Percentiles rank a stretch among this genome's conserved stretches.
Evolutionary conservation across 306 rosid genomes (phyloP).

Genomic region (Fragaria ananassa): DNA sequence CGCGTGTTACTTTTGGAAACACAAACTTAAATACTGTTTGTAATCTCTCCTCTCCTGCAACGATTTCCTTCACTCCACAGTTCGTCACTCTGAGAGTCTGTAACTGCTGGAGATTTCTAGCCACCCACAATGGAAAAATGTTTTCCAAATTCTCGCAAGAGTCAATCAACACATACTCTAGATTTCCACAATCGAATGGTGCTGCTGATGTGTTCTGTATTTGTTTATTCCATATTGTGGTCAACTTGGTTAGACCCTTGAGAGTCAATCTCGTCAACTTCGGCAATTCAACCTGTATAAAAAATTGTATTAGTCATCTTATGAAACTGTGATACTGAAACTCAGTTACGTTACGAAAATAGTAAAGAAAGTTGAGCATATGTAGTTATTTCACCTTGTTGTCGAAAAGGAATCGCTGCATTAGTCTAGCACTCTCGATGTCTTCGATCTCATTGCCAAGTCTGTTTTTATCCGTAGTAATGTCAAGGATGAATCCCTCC

Average conservation of each 20-base stretch:
- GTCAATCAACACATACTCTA: slow-evolving; percentile 1
- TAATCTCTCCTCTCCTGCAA: slow-evolving; percentile 10
- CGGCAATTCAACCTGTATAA: neutral
- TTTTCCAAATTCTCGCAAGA: slow-evolving; percentile 19
- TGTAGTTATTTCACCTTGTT: neutral
- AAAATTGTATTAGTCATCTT: too few species aligned
- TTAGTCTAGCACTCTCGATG: neutral
- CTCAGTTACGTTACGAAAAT: too few species aligned
- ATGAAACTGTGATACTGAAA: too few species aligned
- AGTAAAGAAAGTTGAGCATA: too few species aligned
- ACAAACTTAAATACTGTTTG: slow-evolving; percentile 1
- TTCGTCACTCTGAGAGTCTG: slow-evolving; percentile 17
- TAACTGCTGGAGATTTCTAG: slow-evolving; percentile 18
- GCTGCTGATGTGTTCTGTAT: too few species aligned
- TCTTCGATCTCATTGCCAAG: neutral
- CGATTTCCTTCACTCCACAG: slow-evolving; percentile 26
- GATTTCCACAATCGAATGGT: neutral
- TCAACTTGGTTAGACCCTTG: too few species aligned
- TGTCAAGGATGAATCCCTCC: neutral
- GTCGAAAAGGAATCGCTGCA: neutral
- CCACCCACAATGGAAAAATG: slow-evolving; percentile 23
- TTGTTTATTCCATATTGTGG: too few species aligned
- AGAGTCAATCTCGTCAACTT: neutral
- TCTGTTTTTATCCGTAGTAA: neutral
- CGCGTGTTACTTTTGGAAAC: neutral